phyloP scores from a whole-genome alignment of 805 yeast species.

The Wickerhamiella nectarea region DNA sequence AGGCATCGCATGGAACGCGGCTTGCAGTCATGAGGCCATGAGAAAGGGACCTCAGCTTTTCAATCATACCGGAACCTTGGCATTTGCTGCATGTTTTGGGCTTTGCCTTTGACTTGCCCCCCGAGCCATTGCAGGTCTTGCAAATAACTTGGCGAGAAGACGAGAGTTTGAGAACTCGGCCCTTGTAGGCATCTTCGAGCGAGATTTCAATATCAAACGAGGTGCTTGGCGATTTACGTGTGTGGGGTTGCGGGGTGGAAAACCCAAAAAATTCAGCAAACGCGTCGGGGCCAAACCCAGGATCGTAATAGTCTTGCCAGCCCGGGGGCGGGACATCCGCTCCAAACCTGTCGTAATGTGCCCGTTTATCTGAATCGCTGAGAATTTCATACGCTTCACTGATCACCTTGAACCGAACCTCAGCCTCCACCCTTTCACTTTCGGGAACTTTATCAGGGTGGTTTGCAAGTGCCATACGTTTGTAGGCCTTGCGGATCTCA shows the following conservation, averaged over 20 bases:
- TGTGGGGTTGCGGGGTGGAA: conserved; percentile 14
- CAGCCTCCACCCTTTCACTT: conserved; percentile 55
- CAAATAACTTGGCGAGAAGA: conserved; percentile 64
- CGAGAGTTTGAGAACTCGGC: conserved; percentile 63
- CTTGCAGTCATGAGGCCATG: conserved; percentile 64
- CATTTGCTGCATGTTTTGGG: conserved; percentile 50
- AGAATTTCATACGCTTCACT: conserved; percentile 76
- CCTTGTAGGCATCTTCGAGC: conserved; percentile 77
- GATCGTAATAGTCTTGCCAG: conserved; percentile 27
- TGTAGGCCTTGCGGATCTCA: conserved; percentile 75
- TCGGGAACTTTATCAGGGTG: conserved; percentile 85
- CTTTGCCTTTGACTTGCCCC: conserved; percentile 49
- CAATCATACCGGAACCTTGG: conserved; percentile 53
- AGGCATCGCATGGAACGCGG: conserved; percentile 45
- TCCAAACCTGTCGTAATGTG: conserved; percentile 28
- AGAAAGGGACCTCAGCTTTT: conserved; percentile 49
- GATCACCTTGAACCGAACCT: conserved; percentile 67
- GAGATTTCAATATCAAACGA: conserved; percentile 49
- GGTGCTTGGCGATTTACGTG: conserved; percentile 48
- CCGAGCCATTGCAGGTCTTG: conserved; percentile 58
- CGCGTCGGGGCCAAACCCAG: conserved; percentile 53
- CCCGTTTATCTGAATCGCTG: conserved; percentile 39
- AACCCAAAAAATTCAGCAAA: conserved; percentile 56
- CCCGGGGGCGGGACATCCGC: conserved; percentile 31
- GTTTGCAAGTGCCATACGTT: conserved; percentile 63